Conservation (phyloP, 768 basidiomycete genomes). For the Kwoniella mangroviensis region DNA sequence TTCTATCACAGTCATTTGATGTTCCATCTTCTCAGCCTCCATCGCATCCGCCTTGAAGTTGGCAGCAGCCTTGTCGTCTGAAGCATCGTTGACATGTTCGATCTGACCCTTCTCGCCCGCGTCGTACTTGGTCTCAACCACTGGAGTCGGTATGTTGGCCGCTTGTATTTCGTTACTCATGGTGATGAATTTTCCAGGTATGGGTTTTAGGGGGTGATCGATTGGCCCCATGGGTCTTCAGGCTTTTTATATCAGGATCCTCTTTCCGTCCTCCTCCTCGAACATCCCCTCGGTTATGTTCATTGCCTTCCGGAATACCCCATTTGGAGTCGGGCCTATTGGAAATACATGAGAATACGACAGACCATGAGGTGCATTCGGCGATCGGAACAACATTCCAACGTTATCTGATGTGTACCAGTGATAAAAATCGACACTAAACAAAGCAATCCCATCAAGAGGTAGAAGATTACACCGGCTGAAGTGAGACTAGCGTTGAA, state of each 20-base stretch:
- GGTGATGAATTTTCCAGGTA: background rate
- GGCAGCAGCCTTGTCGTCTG: conserved; percentile 1
- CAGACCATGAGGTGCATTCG: background rate
- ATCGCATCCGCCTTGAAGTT: conserved; percentile 39
- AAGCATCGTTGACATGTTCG: conserved; percentile 8
- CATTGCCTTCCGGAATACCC: background rate
- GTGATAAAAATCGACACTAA: background rate
- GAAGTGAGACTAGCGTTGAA: background rate
- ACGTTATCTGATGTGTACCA: background rate
- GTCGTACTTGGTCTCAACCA: background rate
- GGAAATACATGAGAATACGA: background rate
- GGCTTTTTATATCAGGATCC: background rate
- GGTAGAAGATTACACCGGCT: background rate
- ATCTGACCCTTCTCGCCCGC: conserved; percentile 7
- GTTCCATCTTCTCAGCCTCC: conserved; percentile 45
- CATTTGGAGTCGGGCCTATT: background rate
- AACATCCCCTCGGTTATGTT: background rate
- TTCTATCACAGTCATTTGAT: conserved; percentile 44
- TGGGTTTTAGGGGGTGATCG: background rate
- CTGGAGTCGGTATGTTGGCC: background rate
- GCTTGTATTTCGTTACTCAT: background rate
- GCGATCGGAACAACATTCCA: background rate
- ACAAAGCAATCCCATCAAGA: background rate
- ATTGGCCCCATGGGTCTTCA: background rate
- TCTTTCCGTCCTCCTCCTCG: background rate